phyloP scores from a whole-genome alignment of 2,329 filamentous ascomycete species.

The Penicillium frequentans region DNA sequence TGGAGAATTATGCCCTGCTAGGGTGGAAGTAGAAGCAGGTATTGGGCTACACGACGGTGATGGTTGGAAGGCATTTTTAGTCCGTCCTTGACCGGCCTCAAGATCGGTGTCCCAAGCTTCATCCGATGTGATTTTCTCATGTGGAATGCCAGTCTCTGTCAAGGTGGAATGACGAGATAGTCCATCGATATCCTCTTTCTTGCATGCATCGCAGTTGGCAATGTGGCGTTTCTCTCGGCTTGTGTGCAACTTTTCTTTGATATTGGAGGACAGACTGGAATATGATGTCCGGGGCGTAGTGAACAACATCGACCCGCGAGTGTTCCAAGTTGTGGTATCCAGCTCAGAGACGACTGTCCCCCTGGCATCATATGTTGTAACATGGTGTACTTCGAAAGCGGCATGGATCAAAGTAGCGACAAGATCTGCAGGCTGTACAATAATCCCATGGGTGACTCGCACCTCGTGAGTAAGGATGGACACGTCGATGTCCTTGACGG shows the following conservation, averaged over 20 bases:
- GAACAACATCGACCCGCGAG: slow-evolving; percentile 26
- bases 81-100: neutral
- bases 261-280: slow-evolving; percentile 19
- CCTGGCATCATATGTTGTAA: slow-evolving; percentile 38
- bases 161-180: slow-evolving; percentile 13
- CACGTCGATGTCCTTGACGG: slow-evolving; percentile 40
- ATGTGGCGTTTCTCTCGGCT: slow-evolving; percentile 41
- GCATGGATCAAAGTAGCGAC: slow-evolving; percentile 42
- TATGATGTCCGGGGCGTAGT: slow-evolving; percentile 19
- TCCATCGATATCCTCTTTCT: slow-evolving; percentile 37
- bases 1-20: neutral
- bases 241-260: slow-evolving; percentile 17
- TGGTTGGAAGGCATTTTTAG: neutral
- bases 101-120: neutral
- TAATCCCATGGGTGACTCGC: slow-evolving; percentile 38
- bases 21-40: neutral
- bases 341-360: slow-evolving; percentile 35
- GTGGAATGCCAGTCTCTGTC: slow-evolving; percentile 11
- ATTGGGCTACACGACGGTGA: neutral
- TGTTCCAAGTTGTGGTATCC: slow-evolving; percentile 34
- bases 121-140: slow-evolving; percentile 11
- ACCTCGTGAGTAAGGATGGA: slow-evolving; percentile 47
- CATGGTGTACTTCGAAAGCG: slow-evolving; percentile 49
- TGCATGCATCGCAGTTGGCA: slow-evolving; percentile 53
- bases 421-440: slow-evolving; percentile 33